Conservation (phyloP, 2,329 filamentous ascomycete species). For the Colletotrichum sp. region DNA sequence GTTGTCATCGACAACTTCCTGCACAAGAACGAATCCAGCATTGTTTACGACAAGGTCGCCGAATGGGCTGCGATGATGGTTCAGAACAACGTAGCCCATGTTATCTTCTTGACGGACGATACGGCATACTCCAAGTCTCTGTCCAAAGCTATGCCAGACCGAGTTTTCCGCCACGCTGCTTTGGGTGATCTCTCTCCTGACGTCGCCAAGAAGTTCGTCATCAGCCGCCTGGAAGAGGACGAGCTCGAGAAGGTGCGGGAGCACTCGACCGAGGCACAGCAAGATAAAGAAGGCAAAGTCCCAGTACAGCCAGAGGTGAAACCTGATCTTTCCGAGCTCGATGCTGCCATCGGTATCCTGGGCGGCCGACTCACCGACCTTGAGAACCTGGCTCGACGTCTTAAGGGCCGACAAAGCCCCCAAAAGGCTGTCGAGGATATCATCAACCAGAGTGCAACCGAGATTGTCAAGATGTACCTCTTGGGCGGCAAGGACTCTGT, state of each 20-base stretch:
- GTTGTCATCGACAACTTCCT: conserved; percentile 93
- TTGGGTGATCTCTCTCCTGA: conserved; percentile 86
- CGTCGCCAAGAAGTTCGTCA: conserved; percentile 88
- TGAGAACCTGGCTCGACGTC: conserved; percentile 88
- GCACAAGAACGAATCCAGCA: conserved; percentile 71
- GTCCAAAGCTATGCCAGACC: conserved; percentile 85
- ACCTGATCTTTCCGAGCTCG: conserved; percentile 71
- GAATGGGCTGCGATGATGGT: conserved; percentile 91
- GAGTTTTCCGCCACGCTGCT: conserved; percentile 85
- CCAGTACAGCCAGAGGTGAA: conserved; percentile 27
- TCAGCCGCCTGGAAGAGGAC: conserved; percentile 74
- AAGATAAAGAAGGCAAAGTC: conserved; percentile 29
- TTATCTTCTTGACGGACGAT: conserved; percentile 92
- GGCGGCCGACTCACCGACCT: conserved; percentile 95
- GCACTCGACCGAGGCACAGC: conserved; percentile 27
- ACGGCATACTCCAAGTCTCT: conserved; percentile 87
- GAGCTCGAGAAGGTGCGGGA: conserved; percentile 22
- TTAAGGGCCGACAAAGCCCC: conserved; percentile 86
- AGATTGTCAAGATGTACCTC: conserved; percentile 93
- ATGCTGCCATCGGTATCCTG: conserved; percentile 79
- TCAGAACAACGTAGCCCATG: conserved; percentile 87
- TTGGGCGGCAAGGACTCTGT: conserved; percentile 58
- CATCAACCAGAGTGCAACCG: conserved; percentile 84
- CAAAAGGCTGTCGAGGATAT: conserved; percentile 84
- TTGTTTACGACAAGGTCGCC: conserved; percentile 80